Evolutionary conservation across 2,329 filamentous ascomycete species (phyloP).

Genomic region (Pestalotiopsis sp.): DNA sequence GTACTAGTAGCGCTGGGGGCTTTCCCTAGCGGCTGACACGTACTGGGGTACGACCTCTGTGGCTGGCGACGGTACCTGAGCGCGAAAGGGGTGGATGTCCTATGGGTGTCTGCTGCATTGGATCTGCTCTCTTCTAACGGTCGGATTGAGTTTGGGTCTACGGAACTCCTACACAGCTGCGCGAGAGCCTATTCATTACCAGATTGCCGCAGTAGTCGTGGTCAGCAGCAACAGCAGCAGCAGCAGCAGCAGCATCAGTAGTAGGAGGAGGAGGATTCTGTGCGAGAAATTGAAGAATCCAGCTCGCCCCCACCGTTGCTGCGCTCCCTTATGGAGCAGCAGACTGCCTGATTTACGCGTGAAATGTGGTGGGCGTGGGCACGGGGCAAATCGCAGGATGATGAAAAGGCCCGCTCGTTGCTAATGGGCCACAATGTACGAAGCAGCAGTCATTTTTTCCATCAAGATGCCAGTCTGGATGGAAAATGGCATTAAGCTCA

Average conservation of each 20-base stretch:
- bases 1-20: not conserved
- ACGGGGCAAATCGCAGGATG: not conserved
- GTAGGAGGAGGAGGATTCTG: not conserved
- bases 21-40: not conserved
- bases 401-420: not conserved
- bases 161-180: not conserved
- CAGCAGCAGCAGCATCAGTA: not conserved
- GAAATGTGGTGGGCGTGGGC: not conserved
- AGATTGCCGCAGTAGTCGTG: conserved; percentile 7
- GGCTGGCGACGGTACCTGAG: not conserved
- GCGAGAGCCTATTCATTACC: not conserved
- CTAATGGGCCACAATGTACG: not conserved
- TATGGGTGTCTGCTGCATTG: not conserved
- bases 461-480: not conserved
- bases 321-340: conserved; percentile 1
- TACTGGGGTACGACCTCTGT: conserved; percentile 4
- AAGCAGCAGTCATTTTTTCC: not conserved
- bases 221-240: not conserved
- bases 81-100: conserved; percentile 2
- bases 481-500: not conserved
- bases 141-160: conserved; percentile 4
- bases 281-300: not conserved
- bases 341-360: not conserved
- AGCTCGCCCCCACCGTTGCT: not conserved
- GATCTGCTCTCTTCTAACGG: not conserved